These are phyloP conservation scores for Aspergillus taichungensis DNA, from an alignment of 495 filamentous ascomycete species.

Conservation along the genomic window DNA sequence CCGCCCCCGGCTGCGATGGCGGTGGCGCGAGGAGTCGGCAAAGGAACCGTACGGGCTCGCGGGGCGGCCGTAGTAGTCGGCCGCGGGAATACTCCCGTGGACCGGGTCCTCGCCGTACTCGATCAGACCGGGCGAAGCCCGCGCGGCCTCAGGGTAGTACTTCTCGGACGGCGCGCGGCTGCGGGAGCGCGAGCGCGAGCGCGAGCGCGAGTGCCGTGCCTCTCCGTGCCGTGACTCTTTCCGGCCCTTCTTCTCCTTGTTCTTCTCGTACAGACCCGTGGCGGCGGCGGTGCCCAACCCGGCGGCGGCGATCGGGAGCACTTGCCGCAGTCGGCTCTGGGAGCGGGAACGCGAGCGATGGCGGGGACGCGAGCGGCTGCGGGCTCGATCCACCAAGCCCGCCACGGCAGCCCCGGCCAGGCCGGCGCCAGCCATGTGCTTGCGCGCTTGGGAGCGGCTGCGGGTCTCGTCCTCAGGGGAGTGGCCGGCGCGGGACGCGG, in stretches of 20 bases:
- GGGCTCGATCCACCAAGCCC: conserved; percentile 63
- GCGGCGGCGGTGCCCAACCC: conserved; percentile 71
- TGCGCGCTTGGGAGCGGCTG: conserved; percentile 53
- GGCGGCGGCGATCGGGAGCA: conserved; percentile 60
- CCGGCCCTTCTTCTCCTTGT: conserved; percentile 57
- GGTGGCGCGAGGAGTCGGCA: conserved; percentile 28
- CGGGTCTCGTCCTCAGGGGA: conserved; percentile 34
- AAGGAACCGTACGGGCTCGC: conserved; percentile 33
- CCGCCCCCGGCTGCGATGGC: conserved; percentile 32
- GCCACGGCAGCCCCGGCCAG: conserved; percentile 70
- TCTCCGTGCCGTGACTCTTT: conserved; percentile 36
- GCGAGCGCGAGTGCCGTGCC: conserved; percentile 44
- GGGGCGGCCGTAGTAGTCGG: conserved; percentile 44
- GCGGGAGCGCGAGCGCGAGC: conserved; percentile 45
- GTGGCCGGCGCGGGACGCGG: conserved; percentile 25
- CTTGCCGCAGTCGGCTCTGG: conserved; percentile 51
- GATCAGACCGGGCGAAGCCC: conserved; percentile 60
- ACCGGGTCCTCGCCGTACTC: conserved; percentile 69
- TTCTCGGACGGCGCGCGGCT: conserved; percentile 46
- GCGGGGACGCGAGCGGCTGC: conserved; percentile 60
- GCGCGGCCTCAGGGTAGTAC: conserved; percentile 44
- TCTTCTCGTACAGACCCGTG: conserved; percentile 72
- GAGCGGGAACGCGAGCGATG: conserved; percentile 43
- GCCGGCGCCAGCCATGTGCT: conserved; percentile 68
- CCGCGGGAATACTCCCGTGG: conserved; percentile 39